These are phyloP conservation scores for Ascoidea tarda DNA, from an alignment of 805 yeast species.

Conservation along the genomic window DNA sequence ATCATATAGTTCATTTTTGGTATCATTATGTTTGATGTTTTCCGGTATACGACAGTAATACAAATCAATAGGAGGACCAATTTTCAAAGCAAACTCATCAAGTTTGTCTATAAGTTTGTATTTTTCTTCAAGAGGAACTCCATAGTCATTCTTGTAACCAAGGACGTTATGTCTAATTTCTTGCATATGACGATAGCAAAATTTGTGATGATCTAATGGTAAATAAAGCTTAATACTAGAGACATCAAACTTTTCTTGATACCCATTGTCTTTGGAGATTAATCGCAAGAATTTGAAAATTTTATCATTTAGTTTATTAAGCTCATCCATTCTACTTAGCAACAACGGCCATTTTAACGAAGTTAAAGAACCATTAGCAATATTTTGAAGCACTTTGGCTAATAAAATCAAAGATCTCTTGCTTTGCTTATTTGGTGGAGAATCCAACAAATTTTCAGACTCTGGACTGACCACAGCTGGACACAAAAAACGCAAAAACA, in stretches of 20 bases:
- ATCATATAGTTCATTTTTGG: constrained; percentile 43
- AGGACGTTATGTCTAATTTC: background rate
- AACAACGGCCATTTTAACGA: constrained; percentile 52
- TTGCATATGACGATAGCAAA: background rate
- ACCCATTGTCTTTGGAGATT: background rate
- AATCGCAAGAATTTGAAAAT: background rate
- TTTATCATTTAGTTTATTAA: constrained; percentile 18
- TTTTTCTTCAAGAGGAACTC: background rate
- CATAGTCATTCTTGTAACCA: background rate
- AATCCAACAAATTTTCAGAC: constrained; percentile 20
- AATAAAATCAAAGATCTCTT: constrained; percentile 62
- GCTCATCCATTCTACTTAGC: constrained; percentile 23
- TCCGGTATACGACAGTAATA: constrained; percentile 43
- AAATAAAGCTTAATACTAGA: background rate
- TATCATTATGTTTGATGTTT: constrained; percentile 31
- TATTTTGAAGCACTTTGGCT: constrained; percentile 74
- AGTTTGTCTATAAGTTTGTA: constrained; percentile 1
- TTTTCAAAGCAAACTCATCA: constrained; percentile 21
- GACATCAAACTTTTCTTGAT: background rate
- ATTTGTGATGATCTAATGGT: background rate
- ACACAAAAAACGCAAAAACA: constrained; percentile 68
- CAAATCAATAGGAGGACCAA: constrained; percentile 48
- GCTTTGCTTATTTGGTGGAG: background rate
- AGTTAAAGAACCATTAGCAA: constrained; percentile 70
- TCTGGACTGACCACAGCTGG: constrained; percentile 91